Conservation (phyloP, 1,139 yeast species). For the Pichia sp. region DNA sequence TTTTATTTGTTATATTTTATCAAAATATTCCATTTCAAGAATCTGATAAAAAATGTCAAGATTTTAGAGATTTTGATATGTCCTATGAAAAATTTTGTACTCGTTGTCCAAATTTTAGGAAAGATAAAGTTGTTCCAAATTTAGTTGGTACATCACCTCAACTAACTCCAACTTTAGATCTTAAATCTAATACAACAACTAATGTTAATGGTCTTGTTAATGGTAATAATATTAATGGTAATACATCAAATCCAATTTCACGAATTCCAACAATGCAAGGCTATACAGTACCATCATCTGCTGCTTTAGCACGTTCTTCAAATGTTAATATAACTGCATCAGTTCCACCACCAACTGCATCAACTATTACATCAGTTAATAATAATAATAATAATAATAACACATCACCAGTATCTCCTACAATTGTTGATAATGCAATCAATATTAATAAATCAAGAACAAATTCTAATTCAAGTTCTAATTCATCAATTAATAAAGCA, state of each 20-base stretch:
- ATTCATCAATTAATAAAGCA: conserved; percentile 14
- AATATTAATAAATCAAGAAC: background rate
- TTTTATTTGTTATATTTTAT: conserved; percentile 56
- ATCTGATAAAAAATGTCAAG: conserved; percentile 38
- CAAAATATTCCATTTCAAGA: conserved; percentile 55
- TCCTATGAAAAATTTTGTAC: conserved; percentile 45
- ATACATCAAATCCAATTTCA: conserved; percentile 7
- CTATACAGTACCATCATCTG: conserved; percentile 12
- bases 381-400: background rate
- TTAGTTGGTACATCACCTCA: conserved; percentile 14
- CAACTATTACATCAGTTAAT: background rate
- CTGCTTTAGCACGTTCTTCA: conserved; percentile 15
- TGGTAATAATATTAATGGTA: too few relatives aligned
- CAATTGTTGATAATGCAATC: background rate
- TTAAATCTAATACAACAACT: background rate
- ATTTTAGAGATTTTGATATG: conserved; percentile 56
- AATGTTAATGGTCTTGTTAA: background rate
- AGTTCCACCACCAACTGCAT: conserved; percentile 4
- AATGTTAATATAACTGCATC: conserved; percentile 1
- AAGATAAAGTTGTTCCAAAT: conserved; percentile 32
- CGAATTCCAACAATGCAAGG: conserved; percentile 11
- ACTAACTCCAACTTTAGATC: conserved; percentile 7
- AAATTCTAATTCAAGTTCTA: conserved; percentile 6
- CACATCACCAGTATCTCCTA: background rate
- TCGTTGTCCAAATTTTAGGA: conserved; percentile 49